Evolutionary conservation across 257 asterid species (phyloP), one percentile per base, ranked within the genome.

Genomic region (Penstemon davidsonii): DNA sequence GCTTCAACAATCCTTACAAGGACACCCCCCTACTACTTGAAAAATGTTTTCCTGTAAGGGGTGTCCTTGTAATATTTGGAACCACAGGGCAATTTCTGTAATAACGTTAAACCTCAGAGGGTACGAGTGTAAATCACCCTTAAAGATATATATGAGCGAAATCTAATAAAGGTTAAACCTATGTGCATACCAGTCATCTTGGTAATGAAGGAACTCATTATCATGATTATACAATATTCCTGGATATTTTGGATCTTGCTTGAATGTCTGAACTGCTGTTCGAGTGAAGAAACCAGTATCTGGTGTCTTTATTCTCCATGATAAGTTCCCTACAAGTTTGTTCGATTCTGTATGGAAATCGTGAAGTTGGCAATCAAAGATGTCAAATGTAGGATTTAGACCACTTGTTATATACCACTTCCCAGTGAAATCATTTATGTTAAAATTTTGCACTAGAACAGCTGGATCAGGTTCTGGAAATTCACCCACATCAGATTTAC

Each of bases 151-250:
- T 44, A 13, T 36, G 5, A 18, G 19, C 55, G 9, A 42, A 46
- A 10, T 4, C 18, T 8, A 46, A 56, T 49, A 8, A 38, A 60
- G 61, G 37, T 52, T 46, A 66, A 37, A 47, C 33, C 33, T 25
- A 25, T 25, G 46, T 62, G 67, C 39, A 6, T 85, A 94, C 99
- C 99, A 91, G 81, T 94, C 99, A 67, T 91, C 97, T 82, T 94
- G 90, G 83, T 94, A 90, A 79, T 94, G 88, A 82, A 94, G 99
- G 81, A 80, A 93, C 83, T 90, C 96, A 37, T 93, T 93, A 75
- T 85, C 96, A 62, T 93, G 99, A 79, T 93, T 90, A 86, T 90
- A 88, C 42, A 90, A 71, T 70, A 90, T 90, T 52, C 99, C 97
- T 1, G 92, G 97, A 81, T 87, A 64, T 18, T 81, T 73, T 6